Percentiles rank a stretch among this genome's conserved stretches.
These are phyloP conservation scores for Silene latifolia DNA, from an alignment of 148 eudicot genomes.

Conservation along the genomic window DNA sequence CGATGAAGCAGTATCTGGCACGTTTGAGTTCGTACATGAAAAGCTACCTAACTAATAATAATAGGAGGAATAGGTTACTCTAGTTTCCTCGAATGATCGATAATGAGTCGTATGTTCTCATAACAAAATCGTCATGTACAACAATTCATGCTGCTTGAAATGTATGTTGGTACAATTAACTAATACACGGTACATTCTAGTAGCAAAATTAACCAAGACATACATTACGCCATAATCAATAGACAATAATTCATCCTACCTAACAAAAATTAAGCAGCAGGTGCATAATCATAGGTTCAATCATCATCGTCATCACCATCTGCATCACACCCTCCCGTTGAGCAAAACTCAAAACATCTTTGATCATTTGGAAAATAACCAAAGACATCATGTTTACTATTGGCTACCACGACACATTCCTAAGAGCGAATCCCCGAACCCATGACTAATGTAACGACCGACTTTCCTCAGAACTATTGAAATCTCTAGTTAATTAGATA, in stretches of 20 bases:
- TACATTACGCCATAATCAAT: background rate
- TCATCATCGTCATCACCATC: constrained; percentile 20
- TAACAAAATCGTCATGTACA: too few relatives aligned
- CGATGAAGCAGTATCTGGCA: too few relatives aligned
- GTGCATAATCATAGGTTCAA: constrained; percentile 18
- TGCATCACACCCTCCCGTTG: background rate
- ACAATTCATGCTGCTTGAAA: background rate
- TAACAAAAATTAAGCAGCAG: constrained; percentile 2
- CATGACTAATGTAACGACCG: background rate
- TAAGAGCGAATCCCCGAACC: background rate
- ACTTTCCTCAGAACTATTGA: background rate
- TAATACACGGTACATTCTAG: background rate
- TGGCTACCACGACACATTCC: background rate
- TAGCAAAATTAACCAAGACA: background rate
- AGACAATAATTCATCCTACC: background rate
- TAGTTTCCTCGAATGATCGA: too few relatives aligned
- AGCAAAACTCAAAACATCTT: background rate
- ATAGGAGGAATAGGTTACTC: too few relatives aligned
- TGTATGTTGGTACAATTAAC: background rate
- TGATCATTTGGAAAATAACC: background rate
- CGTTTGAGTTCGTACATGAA: too few relatives aligned
- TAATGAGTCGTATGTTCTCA: too few relatives aligned
- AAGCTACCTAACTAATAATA: too few relatives aligned
- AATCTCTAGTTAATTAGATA: background rate
- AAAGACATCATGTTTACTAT: background rate